Conservation (phyloP, 2,329 filamentous ascomycete genomes). For the Paraphoma chrysanthemicola region DNA sequence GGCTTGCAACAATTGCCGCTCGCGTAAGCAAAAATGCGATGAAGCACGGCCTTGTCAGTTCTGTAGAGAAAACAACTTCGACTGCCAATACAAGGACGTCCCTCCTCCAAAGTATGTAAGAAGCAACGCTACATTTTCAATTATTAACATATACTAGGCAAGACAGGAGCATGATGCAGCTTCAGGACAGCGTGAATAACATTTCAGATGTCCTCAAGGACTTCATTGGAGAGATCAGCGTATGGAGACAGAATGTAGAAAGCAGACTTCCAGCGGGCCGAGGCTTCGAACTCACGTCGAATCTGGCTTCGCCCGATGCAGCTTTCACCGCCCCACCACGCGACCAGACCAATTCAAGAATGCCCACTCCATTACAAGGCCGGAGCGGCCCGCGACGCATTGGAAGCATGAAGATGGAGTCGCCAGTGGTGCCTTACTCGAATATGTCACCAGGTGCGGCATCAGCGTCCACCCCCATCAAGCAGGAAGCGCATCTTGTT, state of each 20-base stretch:
- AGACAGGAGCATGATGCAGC: slow-evolving; percentile 59
- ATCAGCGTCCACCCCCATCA: slow-evolving; percentile 39
- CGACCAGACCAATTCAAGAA: slow-evolving; percentile 33
- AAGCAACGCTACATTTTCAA: neutral
- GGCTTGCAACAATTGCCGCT: slow-evolving; percentile 70
- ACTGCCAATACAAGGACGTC: slow-evolving; percentile 89
- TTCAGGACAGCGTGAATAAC: slow-evolving; percentile 53
- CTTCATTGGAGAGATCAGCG: slow-evolving; percentile 40
- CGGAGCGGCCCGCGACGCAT: slow-evolving; percentile 34
- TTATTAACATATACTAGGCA: slow-evolving; percentile 42
- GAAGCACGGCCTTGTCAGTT: slow-evolving; percentile 55
- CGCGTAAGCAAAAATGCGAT: slow-evolving; percentile 52
- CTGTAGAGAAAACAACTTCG: slow-evolving; percentile 84
- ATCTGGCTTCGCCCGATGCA: slow-evolving; percentile 39
- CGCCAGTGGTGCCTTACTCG: slow-evolving; percentile 33
- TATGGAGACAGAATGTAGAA: slow-evolving; percentile 43
- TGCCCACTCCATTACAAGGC: slow-evolving; percentile 38
- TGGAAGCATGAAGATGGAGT: slow-evolving; percentile 45
- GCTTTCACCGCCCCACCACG: slow-evolving; percentile 30
- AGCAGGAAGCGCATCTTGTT: slow-evolving; percentile 33
- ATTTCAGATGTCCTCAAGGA: slow-evolving; percentile 39
- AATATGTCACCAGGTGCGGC: slow-evolving; percentile 34
- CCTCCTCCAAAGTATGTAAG: slow-evolving; percentile 82
- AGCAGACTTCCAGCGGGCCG: slow-evolving; percentile 29
- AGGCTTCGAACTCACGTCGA: slow-evolving; percentile 23